Base-by-base conservation (phyloP, 768 basidiomycete genomes). In the Hortiboletus campestris region DNA sequence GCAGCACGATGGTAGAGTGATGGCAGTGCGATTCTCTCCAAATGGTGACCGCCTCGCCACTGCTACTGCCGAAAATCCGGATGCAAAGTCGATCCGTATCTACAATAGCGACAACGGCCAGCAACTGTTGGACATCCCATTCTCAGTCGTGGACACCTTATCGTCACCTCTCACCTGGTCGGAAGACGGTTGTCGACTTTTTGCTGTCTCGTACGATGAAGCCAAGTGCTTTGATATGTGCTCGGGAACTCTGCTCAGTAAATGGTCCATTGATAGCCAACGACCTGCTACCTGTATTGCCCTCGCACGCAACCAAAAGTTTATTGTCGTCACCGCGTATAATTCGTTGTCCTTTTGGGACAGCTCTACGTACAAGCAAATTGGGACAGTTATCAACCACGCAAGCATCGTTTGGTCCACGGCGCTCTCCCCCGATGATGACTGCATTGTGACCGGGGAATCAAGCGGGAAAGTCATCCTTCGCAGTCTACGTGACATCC, bases 41-140 rank as follows among this genome's bases (percentile, higher is more conserved):
- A 20, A 5, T 1, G 55, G 58, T 8, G 39, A 50, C 31, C 55
- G 55, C 17, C 19, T 59, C 16, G 58, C 55, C 12, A 51, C 52
- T 2, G 48, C 36, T 7, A 22, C 42, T 0, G 40, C 20, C 2
- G 20, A 34, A 16, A 31, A 34, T n/a, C 8, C 19, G 0, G 44
- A 6, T 3, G 2, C 14, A 4, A 34, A 50, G 4, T 38, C 59
- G 5, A 47, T 60, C 35, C 58, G 36, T n/a, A 44, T 57, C 51
- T 53, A 52, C 14, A 8, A 49, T 22, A 19, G 34, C 10, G 41
- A 57, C 0, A 36, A 38, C 11, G 59, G 59, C 20, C 39, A 55
- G 5, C 17, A 14, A 9, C 39, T 60, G 5, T 22, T 55, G 3
- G 35, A 50, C 3, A 48, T 59, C 19, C 60, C 38, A 0, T 48